Base-by-base conservation (phyloP, 352 stramenopile species). In the Phytopythium kandeliae region DNA sequence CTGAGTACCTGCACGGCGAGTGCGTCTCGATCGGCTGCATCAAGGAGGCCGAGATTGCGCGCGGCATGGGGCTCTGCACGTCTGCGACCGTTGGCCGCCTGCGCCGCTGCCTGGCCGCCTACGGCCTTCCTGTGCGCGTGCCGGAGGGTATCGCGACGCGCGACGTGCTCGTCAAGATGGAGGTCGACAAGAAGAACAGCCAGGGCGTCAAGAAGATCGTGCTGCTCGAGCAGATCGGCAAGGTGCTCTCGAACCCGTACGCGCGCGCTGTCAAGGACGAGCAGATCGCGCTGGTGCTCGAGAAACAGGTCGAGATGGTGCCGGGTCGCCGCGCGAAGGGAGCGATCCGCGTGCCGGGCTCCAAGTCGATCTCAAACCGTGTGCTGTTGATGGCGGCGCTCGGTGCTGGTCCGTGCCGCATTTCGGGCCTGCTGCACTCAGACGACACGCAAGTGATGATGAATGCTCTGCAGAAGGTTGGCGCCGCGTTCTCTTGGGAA, bases 401-500 rank as follows among this genome's bases (percentile, higher is more conserved):
- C 13, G 94, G 84, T 28, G 69, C 89, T 15, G 93, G 92, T 19
- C 26, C 63, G 37, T 92, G 82, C 55, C 78, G 82, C 31, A 86
- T 92, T 48, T 77, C 71, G 12, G 98, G 98, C 22, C 71, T 99
- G 16, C 67, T 99, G 47, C 95, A 98, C 62, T 97, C 84, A 35
- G 96, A 99, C 57, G 97, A 99, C 65, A 99, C 97, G 46, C 85
- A 93, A 35, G 97, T 98, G 57, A 99, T 99, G 96, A 91, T 98
- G 56, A 92, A 96, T 33, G 97, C 96, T 22, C 72, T 99, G 8
- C 78, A 96, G 54, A 89, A 90, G 34, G 65, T 99, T 44, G 79
- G 95, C 22, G 94, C 82, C 22, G 78, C 77, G 54, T 89, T 95
- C 41, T 57, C 71, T 15, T 92, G 82, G 82, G 82, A 89, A 56